Evolutionary conservation across 2,329 filamentous ascomycete genomes (phyloP).

Genomic region (Alternaria arbusti): DNA sequence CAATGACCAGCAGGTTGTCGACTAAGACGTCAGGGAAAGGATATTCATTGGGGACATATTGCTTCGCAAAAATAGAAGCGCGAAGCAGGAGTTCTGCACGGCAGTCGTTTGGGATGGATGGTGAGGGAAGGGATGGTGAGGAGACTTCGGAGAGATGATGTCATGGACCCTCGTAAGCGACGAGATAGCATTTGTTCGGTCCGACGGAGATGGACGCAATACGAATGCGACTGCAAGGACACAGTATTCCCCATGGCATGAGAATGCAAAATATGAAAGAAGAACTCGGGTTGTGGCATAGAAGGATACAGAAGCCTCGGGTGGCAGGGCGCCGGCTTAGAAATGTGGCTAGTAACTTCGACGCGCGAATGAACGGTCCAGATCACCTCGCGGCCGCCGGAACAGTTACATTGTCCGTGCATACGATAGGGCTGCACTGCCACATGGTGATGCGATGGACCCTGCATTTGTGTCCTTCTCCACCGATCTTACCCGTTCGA

Average conservation of each 20-base stretch:
- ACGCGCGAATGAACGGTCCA: constrained; percentile 15
- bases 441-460: constrained; percentile 16
- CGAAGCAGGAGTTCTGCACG: constrained; percentile 24
- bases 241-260: not conserved
- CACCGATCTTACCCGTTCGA: constrained; percentile 8
- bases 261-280: not conserved
- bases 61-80: constrained; percentile 25
- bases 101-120: constrained; percentile 14
- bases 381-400: constrained; percentile 24
- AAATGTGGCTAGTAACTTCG: constrained; percentile 31
- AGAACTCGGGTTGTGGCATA: not conserved
- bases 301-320: constrained; percentile 2
- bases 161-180: constrained; percentile 29
- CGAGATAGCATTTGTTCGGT: constrained; percentile 8
- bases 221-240: not conserved
- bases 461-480: constrained; percentile 13
- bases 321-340: constrained; percentile 13
- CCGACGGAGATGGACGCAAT: constrained; percentile 2
- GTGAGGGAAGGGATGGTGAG: constrained; percentile 1
- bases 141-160: constrained; percentile 22
- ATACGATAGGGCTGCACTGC: constrained; percentile 29
- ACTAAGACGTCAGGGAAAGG: constrained; percentile 16
- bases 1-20: constrained; percentile 17
- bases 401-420: constrained; percentile 17
- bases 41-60: constrained; percentile 16